Evolutionary conservation across 148 eudicot species (phyloP).

Genomic region (Silene latifolia): DNA sequence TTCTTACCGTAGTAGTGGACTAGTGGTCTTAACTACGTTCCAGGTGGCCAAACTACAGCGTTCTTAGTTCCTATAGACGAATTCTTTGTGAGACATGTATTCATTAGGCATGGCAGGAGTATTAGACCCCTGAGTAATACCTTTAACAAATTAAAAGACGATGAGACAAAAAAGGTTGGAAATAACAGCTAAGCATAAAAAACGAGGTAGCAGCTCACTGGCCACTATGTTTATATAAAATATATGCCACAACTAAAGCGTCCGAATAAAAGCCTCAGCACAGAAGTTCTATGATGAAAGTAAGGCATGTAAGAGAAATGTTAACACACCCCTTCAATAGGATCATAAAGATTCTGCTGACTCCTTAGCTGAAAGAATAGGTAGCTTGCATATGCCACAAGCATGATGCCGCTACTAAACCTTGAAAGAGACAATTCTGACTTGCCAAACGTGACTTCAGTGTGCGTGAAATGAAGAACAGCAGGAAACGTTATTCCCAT

Average conservation of each 20-base stretch:
- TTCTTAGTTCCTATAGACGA: too few species aligned
- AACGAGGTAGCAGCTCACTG: too few species aligned
- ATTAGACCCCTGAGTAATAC: background rate
- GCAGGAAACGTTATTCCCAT: slow-evolving; percentile 94
- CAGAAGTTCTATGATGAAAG: background rate
- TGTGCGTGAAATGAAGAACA: slow-evolving; percentile 85
- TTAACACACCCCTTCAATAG: slow-evolving; percentile 54
- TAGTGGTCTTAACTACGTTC: too few species aligned
- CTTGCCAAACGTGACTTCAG: slow-evolving; percentile 82
- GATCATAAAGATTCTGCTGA: slow-evolving; percentile 48
- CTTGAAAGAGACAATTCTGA: slow-evolving; percentile 91
- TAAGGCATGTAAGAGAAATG: slow-evolving; percentile 5
- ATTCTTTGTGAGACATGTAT: too few species aligned
- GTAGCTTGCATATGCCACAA: slow-evolving; percentile 92
- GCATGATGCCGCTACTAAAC: slow-evolving; percentile 92
- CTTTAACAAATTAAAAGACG: background rate
- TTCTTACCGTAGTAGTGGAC: too few species aligned
- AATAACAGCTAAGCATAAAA: too few species aligned
- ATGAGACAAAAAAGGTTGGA: too few species aligned
- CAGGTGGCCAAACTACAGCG: too few species aligned
- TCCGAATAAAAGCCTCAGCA: slow-evolving; percentile 1
- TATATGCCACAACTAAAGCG: background rate
- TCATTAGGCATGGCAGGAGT: too few species aligned
- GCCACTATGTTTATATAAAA: background rate
- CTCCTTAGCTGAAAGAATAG: slow-evolving; percentile 74